These are phyloP conservation scores for Pythium diclinum DNA, from an alignment of 352 stramenopile genomes.

Conservation along the genomic window DNA sequence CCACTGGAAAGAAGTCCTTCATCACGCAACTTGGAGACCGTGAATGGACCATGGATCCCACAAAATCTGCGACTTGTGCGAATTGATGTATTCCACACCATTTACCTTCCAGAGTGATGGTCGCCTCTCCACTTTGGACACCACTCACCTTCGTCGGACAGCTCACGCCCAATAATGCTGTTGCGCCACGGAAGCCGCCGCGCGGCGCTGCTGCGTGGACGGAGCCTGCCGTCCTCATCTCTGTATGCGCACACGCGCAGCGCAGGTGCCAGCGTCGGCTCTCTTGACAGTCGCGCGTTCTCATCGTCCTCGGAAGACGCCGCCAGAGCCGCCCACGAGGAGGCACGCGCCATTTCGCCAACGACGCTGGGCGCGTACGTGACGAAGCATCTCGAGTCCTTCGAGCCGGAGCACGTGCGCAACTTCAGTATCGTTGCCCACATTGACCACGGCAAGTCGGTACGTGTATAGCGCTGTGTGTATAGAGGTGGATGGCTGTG, in stretches of 20 bases:
- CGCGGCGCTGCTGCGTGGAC: conserved; percentile 13
- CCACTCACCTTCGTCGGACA: not conserved
- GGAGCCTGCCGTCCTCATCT: not conserved
- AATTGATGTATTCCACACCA: not conserved
- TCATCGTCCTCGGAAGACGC: conserved; percentile 3
- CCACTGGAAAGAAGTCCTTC: too few species aligned
- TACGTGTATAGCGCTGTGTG: conserved; percentile 24
- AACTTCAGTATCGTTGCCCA: conserved; percentile 92
- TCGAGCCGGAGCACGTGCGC: conserved; percentile 75
- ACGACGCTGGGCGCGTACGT: conserved; percentile 59
- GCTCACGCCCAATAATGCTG: not conserved
- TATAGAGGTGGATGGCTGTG: not conserved
- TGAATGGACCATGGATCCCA: too few species aligned
- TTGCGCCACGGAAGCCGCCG: conserved; percentile 12
- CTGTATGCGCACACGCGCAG: not conserved
- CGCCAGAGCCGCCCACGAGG: conserved; percentile 3
- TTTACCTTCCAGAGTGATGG: conserved; percentile 3
- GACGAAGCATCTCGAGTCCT: conserved; percentile 49
- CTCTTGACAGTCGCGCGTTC: not conserved
- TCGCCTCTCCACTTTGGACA: not conserved
- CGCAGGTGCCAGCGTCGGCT: not conserved
- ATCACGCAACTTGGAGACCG: too few species aligned
- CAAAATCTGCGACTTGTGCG: not conserved
- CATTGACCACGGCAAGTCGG: conserved; percentile 91
- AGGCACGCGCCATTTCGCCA: conserved; percentile 32